Percentiles rank a stretch among this genome's conserved stretches.
phyloP scores from a whole-genome alignment of 768 basidiomycete species.

The Hysterangium stoloniferum region DNA sequence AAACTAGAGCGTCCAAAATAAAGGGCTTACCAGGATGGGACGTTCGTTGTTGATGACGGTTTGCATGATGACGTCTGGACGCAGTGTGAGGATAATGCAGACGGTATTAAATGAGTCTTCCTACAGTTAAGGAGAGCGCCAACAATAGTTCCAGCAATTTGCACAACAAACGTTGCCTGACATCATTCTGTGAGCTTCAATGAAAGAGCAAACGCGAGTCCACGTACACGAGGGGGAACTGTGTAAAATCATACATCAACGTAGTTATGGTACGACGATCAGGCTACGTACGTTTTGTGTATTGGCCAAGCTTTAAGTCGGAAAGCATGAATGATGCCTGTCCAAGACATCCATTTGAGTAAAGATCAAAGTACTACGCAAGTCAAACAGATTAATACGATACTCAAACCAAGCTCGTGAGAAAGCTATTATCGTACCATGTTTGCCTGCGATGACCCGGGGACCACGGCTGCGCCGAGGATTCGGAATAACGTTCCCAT shows the following conservation, averaged over 20 bases:
- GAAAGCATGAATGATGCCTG: constrained; percentile 8
- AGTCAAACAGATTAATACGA: background rate
- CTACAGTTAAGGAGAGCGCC: constrained; percentile 8
- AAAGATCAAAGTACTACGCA: constrained; percentile 8
- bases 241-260: background rate
- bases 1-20: background rate
- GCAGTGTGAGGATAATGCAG: background rate
- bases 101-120: background rate
- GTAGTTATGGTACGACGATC: background rate
- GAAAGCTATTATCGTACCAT: constrained; percentile 1
- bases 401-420: background rate
- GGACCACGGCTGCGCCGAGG: constrained; percentile 5
- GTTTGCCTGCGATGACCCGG: constrained; percentile 9
- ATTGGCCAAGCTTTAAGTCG: constrained; percentile 8
- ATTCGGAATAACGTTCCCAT: constrained; percentile 8
- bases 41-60: constrained; percentile 9
- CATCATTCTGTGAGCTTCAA: background rate
- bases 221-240: constrained; percentile 10
- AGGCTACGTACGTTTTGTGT: constrained; percentile 2
- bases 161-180: constrained; percentile 6
- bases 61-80: constrained; percentile 6
- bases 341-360: background rate
- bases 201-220: background rate
- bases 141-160: constrained; percentile 6
- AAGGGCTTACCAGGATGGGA: background rate